phyloP scores from a whole-genome alignment of 2,329 filamentous ascomycete species.

The Aspergillus aculeatus region DNA sequence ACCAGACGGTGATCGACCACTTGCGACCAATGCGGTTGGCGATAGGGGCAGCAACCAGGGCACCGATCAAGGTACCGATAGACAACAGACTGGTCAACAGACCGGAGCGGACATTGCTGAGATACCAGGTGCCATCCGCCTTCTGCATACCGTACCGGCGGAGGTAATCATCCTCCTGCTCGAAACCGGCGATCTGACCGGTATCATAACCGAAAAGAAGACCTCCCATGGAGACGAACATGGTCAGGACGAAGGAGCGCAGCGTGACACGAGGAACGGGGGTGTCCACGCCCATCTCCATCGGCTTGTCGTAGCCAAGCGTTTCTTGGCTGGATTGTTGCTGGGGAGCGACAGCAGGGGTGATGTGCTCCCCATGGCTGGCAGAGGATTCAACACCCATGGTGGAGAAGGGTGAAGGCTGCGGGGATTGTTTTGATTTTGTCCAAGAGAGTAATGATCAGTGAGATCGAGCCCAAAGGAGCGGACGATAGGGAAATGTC shows the following conservation, averaged over 20 bases:
- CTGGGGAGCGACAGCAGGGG: conserved; percentile 23
- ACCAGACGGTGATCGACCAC: conserved; percentile 44
- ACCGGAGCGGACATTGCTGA: conserved; percentile 43
- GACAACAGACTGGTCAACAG: conserved; percentile 45
- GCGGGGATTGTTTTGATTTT: neutral
- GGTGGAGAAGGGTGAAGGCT: conserved; percentile 6
- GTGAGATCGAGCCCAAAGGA: neutral
- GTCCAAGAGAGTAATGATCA: neutral
- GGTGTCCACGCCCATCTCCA: conserved; percentile 27
- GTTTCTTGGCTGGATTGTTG: conserved; percentile 27
- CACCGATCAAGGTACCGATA: conserved; percentile 45
- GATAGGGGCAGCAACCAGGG: conserved; percentile 41
- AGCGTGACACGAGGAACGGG: conserved; percentile 37
- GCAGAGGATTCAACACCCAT: conserved; percentile 33
- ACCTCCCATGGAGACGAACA: conserved; percentile 48
- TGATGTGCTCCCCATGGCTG: conserved; percentile 34
- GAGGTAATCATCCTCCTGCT: conserved; percentile 44
- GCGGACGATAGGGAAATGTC: neutral
- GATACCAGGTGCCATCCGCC: conserved; percentile 32
- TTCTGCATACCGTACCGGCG: conserved; percentile 39
- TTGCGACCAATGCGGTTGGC: conserved; percentile 45
- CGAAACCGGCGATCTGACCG: conserved; percentile 47
- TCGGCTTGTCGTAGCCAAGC: conserved; percentile 25
- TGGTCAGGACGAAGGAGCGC: conserved; percentile 41
- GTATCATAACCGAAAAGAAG: conserved; percentile 48